A percentile compares a stretch with the other conserved stretches of the same genome.
Conservation (phyloP, 148 eudicot genomes). For the Rhododendron molle region DNA sequence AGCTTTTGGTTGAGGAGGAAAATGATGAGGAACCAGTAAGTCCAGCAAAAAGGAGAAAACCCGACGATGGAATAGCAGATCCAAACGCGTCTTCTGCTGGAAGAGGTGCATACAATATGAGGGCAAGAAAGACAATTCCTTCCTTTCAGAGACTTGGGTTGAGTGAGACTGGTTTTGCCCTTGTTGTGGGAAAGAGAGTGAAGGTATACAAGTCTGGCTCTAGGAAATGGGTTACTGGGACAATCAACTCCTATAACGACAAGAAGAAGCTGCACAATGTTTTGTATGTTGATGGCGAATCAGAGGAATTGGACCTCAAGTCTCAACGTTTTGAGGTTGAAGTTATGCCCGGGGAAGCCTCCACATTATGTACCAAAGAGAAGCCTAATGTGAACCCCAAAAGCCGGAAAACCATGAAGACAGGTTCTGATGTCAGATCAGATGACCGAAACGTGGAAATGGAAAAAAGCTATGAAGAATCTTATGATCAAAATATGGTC, state of each 20-base stretch:
- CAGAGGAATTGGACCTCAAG: background rate
- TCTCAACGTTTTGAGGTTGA: slow-evolving; percentile 2
- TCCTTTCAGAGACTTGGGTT: background rate
- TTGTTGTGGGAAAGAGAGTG: background rate
- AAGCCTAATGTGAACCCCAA: background rate
- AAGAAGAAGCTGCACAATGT: background rate
- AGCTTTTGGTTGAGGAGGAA: background rate
- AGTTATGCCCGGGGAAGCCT: background rate
- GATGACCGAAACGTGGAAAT: background rate
- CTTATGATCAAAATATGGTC: background rate
- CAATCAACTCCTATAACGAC: background rate
- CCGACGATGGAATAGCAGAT: background rate
- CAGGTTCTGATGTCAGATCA: background rate
- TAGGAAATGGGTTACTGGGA: background rate
- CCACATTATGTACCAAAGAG: background rate
- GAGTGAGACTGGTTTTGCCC: background rate
- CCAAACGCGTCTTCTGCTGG: background rate
- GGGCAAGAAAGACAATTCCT: background rate
- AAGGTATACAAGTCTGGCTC: background rate
- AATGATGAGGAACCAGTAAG: background rate
- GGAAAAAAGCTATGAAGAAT: background rate
- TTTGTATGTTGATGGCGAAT: background rate
- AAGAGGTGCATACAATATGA: background rate
- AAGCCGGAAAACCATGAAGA: background rate
- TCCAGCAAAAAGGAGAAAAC: background rate